Percentiles rank a stretch among this genome's conserved stretches.
Evolutionary conservation across 129 eudicot genomes (phyloP).

Genomic region (Chrysanthemum makinoi): DNA sequence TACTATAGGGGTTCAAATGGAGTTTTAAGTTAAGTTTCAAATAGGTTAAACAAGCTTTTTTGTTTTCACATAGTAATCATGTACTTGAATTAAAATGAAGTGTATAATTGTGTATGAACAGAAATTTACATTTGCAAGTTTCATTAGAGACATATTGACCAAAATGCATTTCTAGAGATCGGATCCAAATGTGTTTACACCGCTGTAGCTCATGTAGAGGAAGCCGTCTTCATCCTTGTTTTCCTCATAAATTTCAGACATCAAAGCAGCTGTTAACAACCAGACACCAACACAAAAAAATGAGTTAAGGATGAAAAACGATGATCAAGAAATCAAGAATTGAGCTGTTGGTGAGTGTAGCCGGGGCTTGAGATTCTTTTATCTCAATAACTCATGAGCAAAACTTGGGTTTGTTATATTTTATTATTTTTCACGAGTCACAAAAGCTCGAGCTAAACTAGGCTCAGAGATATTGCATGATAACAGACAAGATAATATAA

Average conservation of each 20-base stretch:
- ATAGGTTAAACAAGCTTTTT: neutral
- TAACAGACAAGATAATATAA: neutral
- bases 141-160: neutral
- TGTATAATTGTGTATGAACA: neutral
- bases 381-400: neutral
- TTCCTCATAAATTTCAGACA: slow-evolving; percentile 75
- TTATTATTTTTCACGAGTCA: neutral
- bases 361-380: too few relatives aligned
- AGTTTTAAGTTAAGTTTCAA: neutral
- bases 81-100: neutral
- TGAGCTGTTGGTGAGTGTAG: too few relatives aligned
- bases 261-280: slow-evolving; percentile 54
- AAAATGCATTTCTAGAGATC: slow-evolving; percentile 31
- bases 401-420: neutral
- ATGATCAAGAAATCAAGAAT: neutral
- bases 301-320: slow-evolving; percentile 1
- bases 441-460: neutral
- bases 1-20: too few relatives aligned
- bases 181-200: slow-evolving; percentile 75
- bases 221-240: slow-evolving; percentile 83
- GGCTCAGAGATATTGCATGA: neutral
- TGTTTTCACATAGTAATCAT: neutral
- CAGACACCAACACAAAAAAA: neutral
- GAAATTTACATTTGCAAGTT: slow-evolving; percentile 29
- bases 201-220: slow-evolving; percentile 73